Evolutionary conservation across 2,329 filamentous ascomycete species (phyloP), one percentile per base, ranked within the genome.

Genomic region (Aspergillus tamarii): DNA sequence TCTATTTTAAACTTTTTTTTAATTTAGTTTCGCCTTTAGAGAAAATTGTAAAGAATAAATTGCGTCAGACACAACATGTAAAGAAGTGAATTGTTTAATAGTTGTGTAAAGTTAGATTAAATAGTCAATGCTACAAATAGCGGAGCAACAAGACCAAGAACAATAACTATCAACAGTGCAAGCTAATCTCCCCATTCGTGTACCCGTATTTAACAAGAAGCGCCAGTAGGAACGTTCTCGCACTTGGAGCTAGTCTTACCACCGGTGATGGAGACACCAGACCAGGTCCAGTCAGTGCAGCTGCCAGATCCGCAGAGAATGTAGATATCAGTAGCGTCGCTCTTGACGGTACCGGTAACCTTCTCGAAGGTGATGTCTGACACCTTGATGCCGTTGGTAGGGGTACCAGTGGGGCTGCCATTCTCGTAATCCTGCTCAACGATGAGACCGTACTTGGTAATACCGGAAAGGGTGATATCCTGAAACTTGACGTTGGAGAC

Each of bases 371-470:
- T 78, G 32, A 82, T 64, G 34, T 74, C 77, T 1, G 70, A 69
- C 67, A 81, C 79, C 26, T 74, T 74, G 53, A 81, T 73, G n/a
- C 79, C 79, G 53, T 64, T 75, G 50, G 75, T 77, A 8, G 77
- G 72, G n/a, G 46, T 70, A 9, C 76, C 77, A 19, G 75, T 76
- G 4, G 77, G 78, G 48, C 78, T 78, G 52, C 81, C 80, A 64
- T 81, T 81, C 65, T 81, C 74, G 70, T 87, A 87, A 71, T 87
- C 84, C 76, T 88, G 86, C 74, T 87, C 66, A 55, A 73, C 69
- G 28, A 73, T 66, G 63, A 88, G 82, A 36, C 84, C 85, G 71
- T 87, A 65, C 54, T 83, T 76, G 59, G 82, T 74, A 69, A 87
- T 86, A 46, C 74, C 72, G 39, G 76, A 80, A 1, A 88, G 77